Evolutionary conservation across 768 basidiomycete species (phyloP).

Genomic region (Goffeauzyma gilvescens): DNA sequence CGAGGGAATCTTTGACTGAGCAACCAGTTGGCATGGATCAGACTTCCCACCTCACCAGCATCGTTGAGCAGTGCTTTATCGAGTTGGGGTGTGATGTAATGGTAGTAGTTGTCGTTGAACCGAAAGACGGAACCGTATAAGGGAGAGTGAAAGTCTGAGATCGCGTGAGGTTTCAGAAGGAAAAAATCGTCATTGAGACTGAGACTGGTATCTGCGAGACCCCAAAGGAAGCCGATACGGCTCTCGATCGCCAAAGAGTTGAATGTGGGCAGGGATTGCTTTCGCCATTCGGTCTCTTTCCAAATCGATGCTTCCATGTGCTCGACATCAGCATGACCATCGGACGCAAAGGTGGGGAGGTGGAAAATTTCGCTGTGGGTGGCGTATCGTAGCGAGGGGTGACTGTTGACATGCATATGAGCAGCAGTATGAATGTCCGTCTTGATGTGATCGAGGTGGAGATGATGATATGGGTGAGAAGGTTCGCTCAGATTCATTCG

Average conservation of each 20-base stretch:
- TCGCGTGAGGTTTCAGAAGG: slow-evolving; percentile 21
- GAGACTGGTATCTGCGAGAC: slow-evolving; percentile 18
- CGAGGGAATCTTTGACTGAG: slow-evolving; percentile 21
- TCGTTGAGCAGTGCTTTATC: slow-evolving; percentile 22
- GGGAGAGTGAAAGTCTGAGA: slow-evolving; percentile 20
- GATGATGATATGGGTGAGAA: slow-evolving; percentile 20
- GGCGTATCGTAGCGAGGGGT: slow-evolving; percentile 23
- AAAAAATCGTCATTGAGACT: slow-evolving; percentile 28
- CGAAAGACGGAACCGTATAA: slow-evolving; percentile 26
- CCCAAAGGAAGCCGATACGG: slow-evolving; percentile 22
- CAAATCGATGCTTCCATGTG: slow-evolving; percentile 16
- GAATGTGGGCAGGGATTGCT: slow-evolving; percentile 22
- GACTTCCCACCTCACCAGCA: slow-evolving; percentile 22
- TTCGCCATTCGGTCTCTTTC: slow-evolving; percentile 20
- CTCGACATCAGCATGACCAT: background rate
- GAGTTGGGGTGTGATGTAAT: slow-evolving; percentile 22
- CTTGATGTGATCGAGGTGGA: slow-evolving; percentile 3
- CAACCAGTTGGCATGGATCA: slow-evolving; percentile 28
- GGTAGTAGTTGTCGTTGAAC: slow-evolving; percentile 21
- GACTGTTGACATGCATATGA: slow-evolving; percentile 7
- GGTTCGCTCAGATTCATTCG: slow-evolving; percentile 17
- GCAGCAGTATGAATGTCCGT: slow-evolving; percentile 1
- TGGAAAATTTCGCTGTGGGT: slow-evolving; percentile 27
- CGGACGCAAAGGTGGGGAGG: slow-evolving; percentile 10
- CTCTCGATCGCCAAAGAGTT: slow-evolving; percentile 30